Evolutionary conservation across 1,284 basidiomycete species (phyloP), one percentile per base, ranked within the genome.

Genomic region (Rhodotorula sp.): DNA sequence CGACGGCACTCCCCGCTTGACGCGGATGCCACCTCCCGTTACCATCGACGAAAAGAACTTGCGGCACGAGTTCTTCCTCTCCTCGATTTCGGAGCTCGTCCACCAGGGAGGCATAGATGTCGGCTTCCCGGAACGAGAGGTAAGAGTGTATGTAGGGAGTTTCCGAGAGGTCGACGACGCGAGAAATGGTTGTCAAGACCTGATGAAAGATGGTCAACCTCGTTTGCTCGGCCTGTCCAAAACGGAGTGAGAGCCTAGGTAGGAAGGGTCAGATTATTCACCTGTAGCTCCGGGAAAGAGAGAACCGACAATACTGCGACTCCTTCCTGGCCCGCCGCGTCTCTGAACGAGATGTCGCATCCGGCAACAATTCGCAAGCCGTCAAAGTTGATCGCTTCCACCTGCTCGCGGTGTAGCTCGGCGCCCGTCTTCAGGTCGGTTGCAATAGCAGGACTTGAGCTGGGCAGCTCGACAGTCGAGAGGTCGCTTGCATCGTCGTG

Each of bases 111-210:
- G 74, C 66, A 26, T 77, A 76, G 24, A 71, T 69, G 18, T 72
- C 72, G 1, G 74, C 70, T 62, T 80, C 79, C 15, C 79, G 77
- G 66, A 80, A 79, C 1, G 79, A 73, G 29, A 80, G 75, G 66
- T 75, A 80, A 1, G 78, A 79, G 29, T 79, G 79, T 45, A 80
- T 72, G 65, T 80, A 80, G 6, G 79, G 79, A 26, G 67, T 69
- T 6, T 37, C 62, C 4, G 59, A 51, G 45, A 79, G 70, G 48
- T 63, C 51, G 68, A 79, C 73, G 22, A 60, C 62, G 20, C 68
- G 67, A 4, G 75, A 72, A 49, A 78, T 30, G 24, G 69, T 64
- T 49, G 72, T 67, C 6, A 77, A 44, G 42, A 78, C 55, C 78
- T 79, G 62, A 42, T 42, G 18, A 55, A 45, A 48, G 51, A 29